Evolutionary conservation across 352 stramenopile species (phyloP).

Genomic region (Phytophthora megakarya): DNA sequence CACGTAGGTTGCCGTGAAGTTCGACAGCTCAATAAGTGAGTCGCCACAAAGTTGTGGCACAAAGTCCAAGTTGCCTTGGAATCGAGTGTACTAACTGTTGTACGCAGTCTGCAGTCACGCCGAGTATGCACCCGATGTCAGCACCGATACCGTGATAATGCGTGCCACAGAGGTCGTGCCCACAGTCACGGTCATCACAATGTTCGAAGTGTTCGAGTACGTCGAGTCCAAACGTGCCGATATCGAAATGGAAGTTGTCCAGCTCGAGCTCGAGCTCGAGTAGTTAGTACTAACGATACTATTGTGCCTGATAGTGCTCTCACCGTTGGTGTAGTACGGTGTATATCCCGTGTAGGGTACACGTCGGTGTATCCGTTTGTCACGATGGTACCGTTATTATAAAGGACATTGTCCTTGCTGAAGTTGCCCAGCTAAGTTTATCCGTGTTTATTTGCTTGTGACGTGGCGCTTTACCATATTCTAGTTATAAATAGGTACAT

Average conservation of each 20-base stretch:
- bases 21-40: conserved; percentile 62
- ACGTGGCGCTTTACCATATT: too few species aligned
- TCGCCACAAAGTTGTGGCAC: conserved; percentile 63
- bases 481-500: too few species aligned
- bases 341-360: too few species aligned
- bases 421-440: conserved; percentile 62
- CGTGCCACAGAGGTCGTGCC: conserved; percentile 40
- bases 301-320: conserved; percentile 61
- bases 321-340: conserved; percentile 43
- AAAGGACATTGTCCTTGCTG: conserved; percentile 36
- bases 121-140: conserved; percentile 66
- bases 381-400: conserved; percentile 42
- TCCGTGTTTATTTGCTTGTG: too few species aligned
- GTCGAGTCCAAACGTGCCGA: conserved; percentile 27
- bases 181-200: conserved; percentile 52
- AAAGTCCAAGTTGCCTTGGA: conserved; percentile 64
- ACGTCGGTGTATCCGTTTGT: conserved; percentile 56
- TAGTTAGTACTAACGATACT: conserved; percentile 52
- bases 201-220: conserved; percentile 44
- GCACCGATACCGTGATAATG: conserved; percentile 49
- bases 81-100: conserved; percentile 55
- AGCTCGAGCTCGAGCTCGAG: conserved; percentile 33
- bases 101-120: conserved; percentile 65
- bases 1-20: conserved; percentile 57
- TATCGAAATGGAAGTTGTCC: conserved; percentile 27